Conservation (phyloP, 257 asterid genomes). For the Lithospermum erythrorhizon region DNA sequence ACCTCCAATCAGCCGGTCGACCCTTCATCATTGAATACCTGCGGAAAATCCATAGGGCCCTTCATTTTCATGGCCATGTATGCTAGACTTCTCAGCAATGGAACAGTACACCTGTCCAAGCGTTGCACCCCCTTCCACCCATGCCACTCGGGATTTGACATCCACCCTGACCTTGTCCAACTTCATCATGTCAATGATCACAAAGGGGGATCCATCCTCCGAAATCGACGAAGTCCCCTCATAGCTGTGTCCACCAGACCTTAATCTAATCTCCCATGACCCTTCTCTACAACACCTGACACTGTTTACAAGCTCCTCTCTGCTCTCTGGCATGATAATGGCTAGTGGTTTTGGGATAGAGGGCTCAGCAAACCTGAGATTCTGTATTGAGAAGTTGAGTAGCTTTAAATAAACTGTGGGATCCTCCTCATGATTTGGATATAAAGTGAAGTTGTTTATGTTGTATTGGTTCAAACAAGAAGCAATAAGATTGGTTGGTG, state of each 20-base stretch:
- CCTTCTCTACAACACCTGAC: conserved; percentile 35
- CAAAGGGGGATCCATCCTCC: conserved; percentile 34
- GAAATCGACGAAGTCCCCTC: conserved; percentile 57
- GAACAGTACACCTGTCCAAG: conserved; percentile 53
- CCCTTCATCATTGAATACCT: conserved; percentile 12
- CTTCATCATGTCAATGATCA: conserved; percentile 52
- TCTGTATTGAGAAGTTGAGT: conserved; percentile 60
- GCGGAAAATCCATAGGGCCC: conserved; percentile 41
- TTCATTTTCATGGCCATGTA: neutral
- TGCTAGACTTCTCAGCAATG: conserved; percentile 25
- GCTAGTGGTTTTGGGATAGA: conserved; percentile 44
- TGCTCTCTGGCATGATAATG: conserved; percentile 46
- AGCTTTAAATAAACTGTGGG: conserved; percentile 22
- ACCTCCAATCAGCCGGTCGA: too few species aligned
- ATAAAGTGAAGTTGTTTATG: conserved; percentile 36
- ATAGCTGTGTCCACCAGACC: conserved; percentile 80
- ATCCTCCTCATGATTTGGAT: conserved; percentile 22
- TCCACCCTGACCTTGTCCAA: conserved; percentile 34
- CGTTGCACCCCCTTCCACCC: conserved; percentile 78
- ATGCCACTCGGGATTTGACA: conserved; percentile 21
- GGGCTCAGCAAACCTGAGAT: conserved; percentile 35
- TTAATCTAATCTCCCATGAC: conserved; percentile 38
- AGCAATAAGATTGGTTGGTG: conserved; percentile 12
- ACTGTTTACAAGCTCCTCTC: conserved; percentile 30
- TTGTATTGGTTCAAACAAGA: conserved; percentile 35